phyloP scores from a whole-genome alignment of 306 rosid genomes.

The Betula pendula region DNA sequence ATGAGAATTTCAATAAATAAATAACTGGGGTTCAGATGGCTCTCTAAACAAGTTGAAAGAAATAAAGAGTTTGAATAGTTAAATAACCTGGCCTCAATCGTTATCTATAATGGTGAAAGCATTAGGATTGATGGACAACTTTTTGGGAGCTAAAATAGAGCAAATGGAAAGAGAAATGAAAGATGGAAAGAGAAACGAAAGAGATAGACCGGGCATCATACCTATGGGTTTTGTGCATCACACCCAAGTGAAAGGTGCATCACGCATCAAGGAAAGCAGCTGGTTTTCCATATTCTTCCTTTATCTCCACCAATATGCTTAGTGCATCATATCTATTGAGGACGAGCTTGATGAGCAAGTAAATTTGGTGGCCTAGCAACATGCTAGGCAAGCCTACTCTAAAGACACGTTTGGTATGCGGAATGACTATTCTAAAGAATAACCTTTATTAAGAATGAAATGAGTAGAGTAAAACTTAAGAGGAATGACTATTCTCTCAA shows the following conservation, averaged over 20 bases:
- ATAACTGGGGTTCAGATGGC: background rate
- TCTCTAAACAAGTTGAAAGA: background rate
- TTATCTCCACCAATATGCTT: background rate
- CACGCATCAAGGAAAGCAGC: background rate
- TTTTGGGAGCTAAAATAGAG: background rate
- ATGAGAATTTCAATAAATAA: background rate
- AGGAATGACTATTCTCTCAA: too few relatives aligned
- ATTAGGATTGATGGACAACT: background rate
- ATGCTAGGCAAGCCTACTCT: background rate
- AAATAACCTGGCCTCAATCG: background rate
- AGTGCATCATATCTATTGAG: background rate
- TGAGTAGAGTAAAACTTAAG: too few relatives aligned
- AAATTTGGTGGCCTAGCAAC: too few relatives aligned
- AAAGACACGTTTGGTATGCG: too few relatives aligned
- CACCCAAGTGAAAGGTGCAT: background rate
- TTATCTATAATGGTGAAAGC: background rate
- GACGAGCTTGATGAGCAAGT: background rate
- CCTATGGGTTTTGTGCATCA: background rate
- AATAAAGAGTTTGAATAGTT: background rate
- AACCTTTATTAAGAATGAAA: too few relatives aligned
- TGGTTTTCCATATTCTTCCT: background rate
- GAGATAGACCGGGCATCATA: background rate
- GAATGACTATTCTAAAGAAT: too few relatives aligned
- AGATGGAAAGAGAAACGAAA: background rate
- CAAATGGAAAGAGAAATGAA: background rate